A percentile compares a stretch with the other conserved stretches of the same genome.
These are phyloP conservation scores for Termitomyces sp. DNA, from an alignment of 768 basidiomycete species.

Conservation along the genomic window DNA sequence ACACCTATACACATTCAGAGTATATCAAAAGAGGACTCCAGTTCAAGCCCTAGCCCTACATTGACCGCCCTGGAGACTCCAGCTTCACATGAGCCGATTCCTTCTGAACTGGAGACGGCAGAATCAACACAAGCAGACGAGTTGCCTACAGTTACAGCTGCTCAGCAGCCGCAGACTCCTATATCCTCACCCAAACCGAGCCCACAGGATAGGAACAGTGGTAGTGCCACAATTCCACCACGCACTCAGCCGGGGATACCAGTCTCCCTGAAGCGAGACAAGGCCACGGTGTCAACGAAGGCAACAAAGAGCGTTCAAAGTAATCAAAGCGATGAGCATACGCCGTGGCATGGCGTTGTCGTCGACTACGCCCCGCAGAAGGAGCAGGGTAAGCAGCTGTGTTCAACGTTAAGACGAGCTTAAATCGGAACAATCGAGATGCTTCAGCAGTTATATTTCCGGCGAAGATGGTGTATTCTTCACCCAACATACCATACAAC, in stretches of 20 bases:
- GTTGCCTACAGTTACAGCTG: background rate
- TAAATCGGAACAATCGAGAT: conserved; percentile 2
- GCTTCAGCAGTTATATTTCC: conserved; percentile 14
- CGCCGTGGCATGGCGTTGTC: conserved; percentile 16
- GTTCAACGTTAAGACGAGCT: background rate
- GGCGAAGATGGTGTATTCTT: conserved; percentile 14
- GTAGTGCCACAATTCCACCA: conserved; percentile 2
- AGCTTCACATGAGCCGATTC: conserved; percentile 5
- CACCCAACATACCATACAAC: conserved; percentile 12
- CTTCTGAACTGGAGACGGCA: conserved; percentile 1
- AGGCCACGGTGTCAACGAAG: conserved; percentile 5
- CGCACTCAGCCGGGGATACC: conserved; percentile 11
- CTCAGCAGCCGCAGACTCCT: background rate
- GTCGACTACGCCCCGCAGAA: conserved; percentile 13
- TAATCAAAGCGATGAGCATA: background rate
- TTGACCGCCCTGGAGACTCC: conserved; percentile 7
- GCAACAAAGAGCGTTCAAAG: background rate
- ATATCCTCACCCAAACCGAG: background rate
- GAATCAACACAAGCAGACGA: conserved; percentile 4
- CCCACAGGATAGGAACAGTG: background rate
- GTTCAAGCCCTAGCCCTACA: conserved; percentile 9
- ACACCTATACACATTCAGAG: background rate
- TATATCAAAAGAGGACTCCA: conserved; percentile 2
- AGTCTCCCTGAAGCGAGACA: conserved; percentile 2
- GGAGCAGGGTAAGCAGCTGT: conserved; percentile 12